A percentile compares a stretch with the other conserved stretches of the same genome.
Evolutionary conservation across 176 grass and related monocot species (phyloP).

Genomic region (Cymbopogon citratus): DNA sequence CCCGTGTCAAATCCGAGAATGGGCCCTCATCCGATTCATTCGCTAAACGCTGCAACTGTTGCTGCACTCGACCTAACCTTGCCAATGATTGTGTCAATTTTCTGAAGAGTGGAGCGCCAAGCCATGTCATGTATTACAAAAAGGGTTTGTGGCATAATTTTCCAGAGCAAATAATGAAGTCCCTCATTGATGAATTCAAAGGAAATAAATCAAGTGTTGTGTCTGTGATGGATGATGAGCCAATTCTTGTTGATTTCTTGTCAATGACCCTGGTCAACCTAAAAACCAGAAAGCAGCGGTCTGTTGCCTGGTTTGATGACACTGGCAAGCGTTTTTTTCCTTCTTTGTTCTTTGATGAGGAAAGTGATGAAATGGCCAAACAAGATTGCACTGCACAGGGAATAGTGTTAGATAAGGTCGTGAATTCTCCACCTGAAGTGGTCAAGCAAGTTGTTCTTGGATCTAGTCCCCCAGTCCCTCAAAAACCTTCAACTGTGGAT

Average conservation of each 20-base stretch:
- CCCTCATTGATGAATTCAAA: slow-evolving; percentile 53
- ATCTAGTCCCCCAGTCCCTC: slow-evolving; percentile 32
- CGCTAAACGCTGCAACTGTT: slow-evolving; percentile 48
- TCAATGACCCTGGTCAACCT: slow-evolving; percentile 65
- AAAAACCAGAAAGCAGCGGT: slow-evolving; percentile 51
- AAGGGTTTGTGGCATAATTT: slow-evolving; percentile 52
- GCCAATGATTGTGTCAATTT: slow-evolving; percentile 63
- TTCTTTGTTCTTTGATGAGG: slow-evolving; percentile 53
- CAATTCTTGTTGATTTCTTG: slow-evolving; percentile 64
- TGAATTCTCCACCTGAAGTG: slow-evolving; percentile 44
- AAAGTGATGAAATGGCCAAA: slow-evolving; percentile 16
- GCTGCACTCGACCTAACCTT: slow-evolving; percentile 57
- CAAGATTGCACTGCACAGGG: slow-evolving; percentile 7
- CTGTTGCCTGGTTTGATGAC: slow-evolving; percentile 76
- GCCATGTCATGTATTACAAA: slow-evolving; percentile 57
- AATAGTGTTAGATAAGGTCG: slow-evolving; percentile 35
- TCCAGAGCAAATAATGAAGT: slow-evolving; percentile 45
- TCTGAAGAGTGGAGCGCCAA: slow-evolving; percentile 51
- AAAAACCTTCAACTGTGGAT: slow-evolving; percentile 36
- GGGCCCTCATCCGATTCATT: slow-evolving; percentile 34
- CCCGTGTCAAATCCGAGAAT: slow-evolving; percentile 27
- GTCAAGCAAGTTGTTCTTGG: slow-evolving; percentile 61
- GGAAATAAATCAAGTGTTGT: slow-evolving; percentile 47
- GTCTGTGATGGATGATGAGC: slow-evolving; percentile 43
- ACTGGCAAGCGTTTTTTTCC: slow-evolving; percentile 57